These are phyloP conservation scores for peach (Prunus persica) DNA, from an alignment of 306 rosid species.

Conservation along the genomic window Prunus_persica_NCBIv2 NC_034013.1:14586001-14586500, in stretches of 20 bases:
- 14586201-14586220: slow-evolving; percentile 68
- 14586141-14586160: slow-evolving; percentile 20
- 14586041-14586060: slow-evolving; percentile 66
- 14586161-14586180: slow-evolving; percentile 47
- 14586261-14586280: slow-evolving; percentile 43
- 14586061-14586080: slow-evolving; percentile 67
- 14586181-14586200: slow-evolving; percentile 50
- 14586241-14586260: slow-evolving; percentile 25
- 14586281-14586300: slow-evolving; percentile 79
- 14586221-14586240: slow-evolving; percentile 28
- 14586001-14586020: slow-evolving; percentile 29
- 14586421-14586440: slow-evolving; percentile 89
- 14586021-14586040: slow-evolving; percentile 47
- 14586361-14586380: slow-evolving; percentile 43
- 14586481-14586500: slow-evolving; percentile 76
- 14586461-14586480: slow-evolving; percentile 43
- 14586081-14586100: slow-evolving; percentile 57
- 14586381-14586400: slow-evolving; percentile 40
- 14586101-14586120: slow-evolving; percentile 33
- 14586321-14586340: slow-evolving; percentile 47
- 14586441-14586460: slow-evolving; percentile 53
- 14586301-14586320: slow-evolving; percentile 72
- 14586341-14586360: slow-evolving; percentile 45
- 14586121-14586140: slow-evolving; percentile 23
- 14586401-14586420: slow-evolving; percentile 72